These are phyloP conservation scores for Mollisiaceae sp. DNA, from an alignment of 2,329 filamentous ascomycete genomes.

Conservation along the genomic window DNA sequence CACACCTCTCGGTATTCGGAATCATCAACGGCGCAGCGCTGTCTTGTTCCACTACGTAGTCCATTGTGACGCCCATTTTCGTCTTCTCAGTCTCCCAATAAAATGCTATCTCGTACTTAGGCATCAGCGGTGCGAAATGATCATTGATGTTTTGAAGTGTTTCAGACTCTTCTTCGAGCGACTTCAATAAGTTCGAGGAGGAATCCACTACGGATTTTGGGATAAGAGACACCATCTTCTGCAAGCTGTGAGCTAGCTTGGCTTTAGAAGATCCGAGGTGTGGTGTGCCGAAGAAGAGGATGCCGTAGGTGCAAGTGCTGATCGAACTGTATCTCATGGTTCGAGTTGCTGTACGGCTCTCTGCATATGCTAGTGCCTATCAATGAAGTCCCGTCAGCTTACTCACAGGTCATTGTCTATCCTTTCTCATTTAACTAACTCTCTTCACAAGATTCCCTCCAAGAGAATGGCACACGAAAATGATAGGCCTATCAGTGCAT, in stretches of 20 bases:
- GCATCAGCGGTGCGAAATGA: background rate
- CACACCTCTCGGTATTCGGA: background rate
- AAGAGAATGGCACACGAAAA: background rate
- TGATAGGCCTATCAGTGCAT: background rate
- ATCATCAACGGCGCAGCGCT: background rate
- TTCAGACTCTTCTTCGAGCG: constrained; percentile 3
- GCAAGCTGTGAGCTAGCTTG: background rate
- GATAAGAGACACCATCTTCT: background rate
- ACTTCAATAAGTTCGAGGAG: background rate
- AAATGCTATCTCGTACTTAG: background rate
- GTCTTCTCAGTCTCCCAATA: background rate
- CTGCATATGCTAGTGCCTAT: background rate
- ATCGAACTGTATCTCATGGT: background rate
- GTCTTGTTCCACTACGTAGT: background rate
- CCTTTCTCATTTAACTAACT: background rate
- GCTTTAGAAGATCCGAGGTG: background rate
- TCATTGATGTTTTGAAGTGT: constrained; percentile 2
- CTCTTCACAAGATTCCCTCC: background rate
- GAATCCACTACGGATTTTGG: background rate
- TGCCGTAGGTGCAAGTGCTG: background rate
- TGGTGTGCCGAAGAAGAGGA: background rate
- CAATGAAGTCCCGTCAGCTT: background rate
- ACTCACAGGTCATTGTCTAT: background rate
- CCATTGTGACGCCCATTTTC: background rate
- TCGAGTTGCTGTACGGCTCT: background rate